These are phyloP conservation scores for Cordyceps militaris DNA, from an alignment of 2,329 filamentous ascomycete species.

Conservation along the genomic window DNA sequence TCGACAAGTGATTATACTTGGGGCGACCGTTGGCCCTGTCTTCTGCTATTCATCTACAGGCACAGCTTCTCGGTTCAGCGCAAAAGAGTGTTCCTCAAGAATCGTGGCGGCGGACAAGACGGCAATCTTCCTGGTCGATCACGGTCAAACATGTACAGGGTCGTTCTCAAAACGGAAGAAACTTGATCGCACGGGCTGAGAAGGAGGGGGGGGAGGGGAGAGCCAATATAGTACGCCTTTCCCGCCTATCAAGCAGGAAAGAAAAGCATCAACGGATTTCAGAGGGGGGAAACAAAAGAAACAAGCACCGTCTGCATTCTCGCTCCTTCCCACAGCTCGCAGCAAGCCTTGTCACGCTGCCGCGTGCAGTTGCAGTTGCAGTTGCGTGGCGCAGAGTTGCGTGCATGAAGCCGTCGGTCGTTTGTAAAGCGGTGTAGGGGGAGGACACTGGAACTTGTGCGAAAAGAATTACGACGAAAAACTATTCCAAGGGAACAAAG, in stretches of 20 bases:
- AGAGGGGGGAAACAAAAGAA: background rate
- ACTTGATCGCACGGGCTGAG: background rate
- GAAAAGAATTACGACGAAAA: background rate
- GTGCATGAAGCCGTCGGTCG: background rate
- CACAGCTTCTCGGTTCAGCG: slow-evolving; percentile 8
- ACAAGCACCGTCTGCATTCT: background rate
- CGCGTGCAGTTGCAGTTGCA: background rate
- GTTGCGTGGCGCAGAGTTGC: background rate
- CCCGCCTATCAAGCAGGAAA: background rate
- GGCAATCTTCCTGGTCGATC: slow-evolving; percentile 3
- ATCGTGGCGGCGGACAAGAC: background rate
- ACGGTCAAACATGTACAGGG: background rate
- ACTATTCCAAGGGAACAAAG: background rate
- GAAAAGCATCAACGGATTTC: background rate
- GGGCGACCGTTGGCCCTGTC: background rate
- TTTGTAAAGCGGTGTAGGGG: background rate
- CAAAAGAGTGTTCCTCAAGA: slow-evolving; percentile 1
- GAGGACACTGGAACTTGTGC: no score
- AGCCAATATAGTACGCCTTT: no score
- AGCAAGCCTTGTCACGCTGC: background rate
- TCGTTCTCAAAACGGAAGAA: background rate
- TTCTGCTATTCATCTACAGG: slow-evolving; percentile 1
- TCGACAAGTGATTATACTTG: background rate
- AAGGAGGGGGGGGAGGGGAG: background rate
- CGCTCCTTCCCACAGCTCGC: background rate